phyloP scores from a whole-genome alignment of 495 filamentous ascomycete genomes.

The Aspergillus asperescens region DNA sequence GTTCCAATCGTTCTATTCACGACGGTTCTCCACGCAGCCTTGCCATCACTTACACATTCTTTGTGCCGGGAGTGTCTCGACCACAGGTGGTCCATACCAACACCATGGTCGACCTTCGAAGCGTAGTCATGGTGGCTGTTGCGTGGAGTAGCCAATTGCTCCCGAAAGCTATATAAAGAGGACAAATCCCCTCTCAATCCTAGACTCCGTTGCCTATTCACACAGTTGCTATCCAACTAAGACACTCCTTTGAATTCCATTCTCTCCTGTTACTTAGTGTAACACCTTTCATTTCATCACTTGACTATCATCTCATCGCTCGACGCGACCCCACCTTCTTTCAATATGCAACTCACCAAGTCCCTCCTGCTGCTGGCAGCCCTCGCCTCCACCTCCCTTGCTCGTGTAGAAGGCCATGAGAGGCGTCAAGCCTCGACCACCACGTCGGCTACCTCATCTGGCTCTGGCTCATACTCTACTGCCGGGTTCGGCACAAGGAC shows the following conservation, averaged over 20 bases:
- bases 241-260: slow-evolving; percentile 6
- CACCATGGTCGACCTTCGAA: background rate
- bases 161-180: background rate
- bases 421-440: slow-evolving; percentile 23
- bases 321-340: slow-evolving; percentile 8
- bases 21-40: background rate
- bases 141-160: background rate
- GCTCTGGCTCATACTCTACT: slow-evolving; percentile 22
- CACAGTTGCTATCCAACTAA: slow-evolving; percentile 2
- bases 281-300: slow-evolving; percentile 1
- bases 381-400: slow-evolving; percentile 25
- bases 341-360: slow-evolving; percentile 35
- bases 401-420: slow-evolving; percentile 21
- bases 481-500: slow-evolving; percentile 32
- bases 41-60: slow-evolving; percentile 1
- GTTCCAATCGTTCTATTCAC: background rate
- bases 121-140: background rate
- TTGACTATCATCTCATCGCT: background rate
- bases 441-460: slow-evolving; percentile 3
- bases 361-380: slow-evolving; percentile 37
- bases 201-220: background rate
- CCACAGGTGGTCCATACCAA: background rate
- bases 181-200: background rate
- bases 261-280: slow-evolving; percentile 7
- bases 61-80: background rate